phyloP scores from a whole-genome alignment of 2,329 filamentous ascomycete species.

The Pestalotiopsis sp. region DNA sequence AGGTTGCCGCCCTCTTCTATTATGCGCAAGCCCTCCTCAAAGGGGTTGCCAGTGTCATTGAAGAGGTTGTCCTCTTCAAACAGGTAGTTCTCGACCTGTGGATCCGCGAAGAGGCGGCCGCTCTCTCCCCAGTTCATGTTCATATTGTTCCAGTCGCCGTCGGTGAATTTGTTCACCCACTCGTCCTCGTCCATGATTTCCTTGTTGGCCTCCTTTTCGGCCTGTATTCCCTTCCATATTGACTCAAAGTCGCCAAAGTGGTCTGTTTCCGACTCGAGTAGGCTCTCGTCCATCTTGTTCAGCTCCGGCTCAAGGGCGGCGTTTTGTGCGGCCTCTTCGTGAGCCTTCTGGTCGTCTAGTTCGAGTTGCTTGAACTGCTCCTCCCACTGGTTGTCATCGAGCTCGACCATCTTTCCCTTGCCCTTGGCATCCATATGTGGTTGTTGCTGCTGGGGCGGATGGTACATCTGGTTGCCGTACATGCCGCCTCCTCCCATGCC shows the following conservation, averaged over 20 bases:
- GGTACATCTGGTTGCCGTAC: constrained; percentile 54
- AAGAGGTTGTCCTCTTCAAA: constrained; percentile 96
- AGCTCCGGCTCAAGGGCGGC: constrained; percentile 80
- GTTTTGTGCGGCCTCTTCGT: constrained; percentile 36
- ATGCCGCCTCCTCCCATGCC: constrained; percentile 54
- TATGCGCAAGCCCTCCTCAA: constrained; percentile 89
- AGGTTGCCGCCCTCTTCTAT: constrained; percentile 93
- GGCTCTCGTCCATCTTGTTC: constrained; percentile 74
- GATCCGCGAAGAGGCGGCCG: constrained; percentile 58
- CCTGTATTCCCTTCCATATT: constrained; percentile 81
- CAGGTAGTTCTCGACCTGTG: constrained; percentile 83
- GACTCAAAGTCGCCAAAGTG: constrained; percentile 87
- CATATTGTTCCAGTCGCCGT: constrained; percentile 76
- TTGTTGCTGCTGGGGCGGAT: constrained; percentile 44
- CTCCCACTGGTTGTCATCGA: constrained; percentile 94
- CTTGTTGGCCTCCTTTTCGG: constrained; percentile 71
- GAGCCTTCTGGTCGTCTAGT: constrained; percentile 56
- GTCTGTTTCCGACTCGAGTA: constrained; percentile 68
- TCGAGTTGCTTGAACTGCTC: constrained; percentile 92
- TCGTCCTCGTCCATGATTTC: constrained; percentile 63
- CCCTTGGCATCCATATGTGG: constrained; percentile 60
- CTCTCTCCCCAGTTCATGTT: constrained; percentile 61
- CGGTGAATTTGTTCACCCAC: constrained; percentile 68
- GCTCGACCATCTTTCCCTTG: constrained; percentile 91
- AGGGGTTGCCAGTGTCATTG: constrained; percentile 77